Conservation (phyloP, 2,329 filamentous ascomycete genomes). For the Achaetomium macrosporum region DNA sequence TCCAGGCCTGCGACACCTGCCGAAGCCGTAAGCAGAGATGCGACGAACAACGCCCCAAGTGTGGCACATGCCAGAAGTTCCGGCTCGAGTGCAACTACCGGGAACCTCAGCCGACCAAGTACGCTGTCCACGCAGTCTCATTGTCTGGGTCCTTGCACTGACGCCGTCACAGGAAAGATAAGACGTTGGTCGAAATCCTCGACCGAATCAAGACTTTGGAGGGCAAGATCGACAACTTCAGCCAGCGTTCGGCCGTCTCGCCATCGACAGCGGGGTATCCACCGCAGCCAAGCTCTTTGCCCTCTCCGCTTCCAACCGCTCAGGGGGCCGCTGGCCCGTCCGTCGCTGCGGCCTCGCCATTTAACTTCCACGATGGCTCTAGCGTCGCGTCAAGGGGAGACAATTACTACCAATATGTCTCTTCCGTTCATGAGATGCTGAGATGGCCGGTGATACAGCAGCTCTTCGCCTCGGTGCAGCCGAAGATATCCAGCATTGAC, state of each 20-base stretch:
- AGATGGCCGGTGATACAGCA: conserved; percentile 43
- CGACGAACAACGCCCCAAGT: conserved; percentile 57
- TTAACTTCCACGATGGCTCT: conserved; percentile 17
- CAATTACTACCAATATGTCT: conserved; percentile 31
- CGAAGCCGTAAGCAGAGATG: conserved; percentile 58
- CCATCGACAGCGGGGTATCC: not conserved
- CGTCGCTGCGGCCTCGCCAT: conserved; percentile 10
- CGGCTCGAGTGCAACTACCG: conserved; percentile 55
- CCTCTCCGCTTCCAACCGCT: not conserved
- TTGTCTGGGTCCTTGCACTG: conserved; percentile 14
- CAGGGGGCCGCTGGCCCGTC: conserved; percentile 4
- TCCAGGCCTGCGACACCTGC: conserved; percentile 53
- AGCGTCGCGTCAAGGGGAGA: conserved; percentile 17
- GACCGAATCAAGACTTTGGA: conserved; percentile 51
- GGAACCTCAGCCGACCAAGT: conserved; percentile 58
- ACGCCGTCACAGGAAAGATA: conserved; percentile 48
- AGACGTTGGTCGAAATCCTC: conserved; percentile 55
- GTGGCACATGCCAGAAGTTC: conserved; percentile 52
- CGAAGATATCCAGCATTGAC: conserved; percentile 31
- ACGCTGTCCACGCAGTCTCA: conserved; percentile 13
- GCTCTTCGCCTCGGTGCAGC: conserved; percentile 31
- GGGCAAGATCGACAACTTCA: conserved; percentile 46
- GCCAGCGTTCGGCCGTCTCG: conserved; percentile 18
- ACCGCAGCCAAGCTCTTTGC: not conserved
- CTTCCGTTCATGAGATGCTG: conserved; percentile 46